Conservation (phyloP, 2,329 filamentous ascomycete genomes). For the Fusarium lyarnte region DNA sequence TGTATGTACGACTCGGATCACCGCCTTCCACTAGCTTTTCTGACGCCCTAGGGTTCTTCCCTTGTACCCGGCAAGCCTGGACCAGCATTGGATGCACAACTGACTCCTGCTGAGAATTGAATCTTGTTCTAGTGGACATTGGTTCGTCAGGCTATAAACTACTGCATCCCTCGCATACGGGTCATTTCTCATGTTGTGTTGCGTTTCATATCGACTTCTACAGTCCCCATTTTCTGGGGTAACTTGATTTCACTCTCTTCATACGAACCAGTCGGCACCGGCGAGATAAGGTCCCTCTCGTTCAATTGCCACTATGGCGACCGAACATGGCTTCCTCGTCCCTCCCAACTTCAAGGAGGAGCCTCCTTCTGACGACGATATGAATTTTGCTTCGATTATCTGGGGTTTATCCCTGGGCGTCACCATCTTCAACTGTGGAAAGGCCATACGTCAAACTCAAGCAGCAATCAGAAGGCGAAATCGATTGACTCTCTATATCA, state of each 20-base stretch:
- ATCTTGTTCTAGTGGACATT: background rate
- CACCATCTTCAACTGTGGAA: slow-evolving; percentile 35
- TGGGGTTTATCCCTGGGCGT: slow-evolving; percentile 39
- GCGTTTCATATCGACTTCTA: background rate
- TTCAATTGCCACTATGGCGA: background rate
- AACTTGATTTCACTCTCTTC: background rate
- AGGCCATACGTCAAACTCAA: slow-evolving; percentile 33
- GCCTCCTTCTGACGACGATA: slow-evolving; percentile 19
- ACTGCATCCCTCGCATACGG: background rate
- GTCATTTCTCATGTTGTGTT: background rate
- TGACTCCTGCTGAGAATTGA: background rate
- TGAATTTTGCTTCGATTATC: slow-evolving; percentile 39
- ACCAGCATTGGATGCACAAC: background rate
- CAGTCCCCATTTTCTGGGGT: background rate
- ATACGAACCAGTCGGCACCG: background rate
- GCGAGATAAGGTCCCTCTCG: background rate
- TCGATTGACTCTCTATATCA: slow-evolving; percentile 30
- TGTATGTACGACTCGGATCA: slow-evolving; percentile 34
- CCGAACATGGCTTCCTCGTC: slow-evolving; percentile 35
- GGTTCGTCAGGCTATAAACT: background rate
- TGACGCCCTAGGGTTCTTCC: slow-evolving; percentile 9
- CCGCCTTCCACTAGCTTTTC: slow-evolving; percentile 24
- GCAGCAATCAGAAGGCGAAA: slow-evolving; percentile 27
- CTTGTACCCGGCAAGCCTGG: slow-evolving; percentile 27
- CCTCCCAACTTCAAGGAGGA: slow-evolving; percentile 27